A percentile compares a stretch with the other conserved stretches of the same genome.
phyloP scores from a whole-genome alignment of 2,329 filamentous ascomycete genomes.

The Apiospora pterosperma region DNA sequence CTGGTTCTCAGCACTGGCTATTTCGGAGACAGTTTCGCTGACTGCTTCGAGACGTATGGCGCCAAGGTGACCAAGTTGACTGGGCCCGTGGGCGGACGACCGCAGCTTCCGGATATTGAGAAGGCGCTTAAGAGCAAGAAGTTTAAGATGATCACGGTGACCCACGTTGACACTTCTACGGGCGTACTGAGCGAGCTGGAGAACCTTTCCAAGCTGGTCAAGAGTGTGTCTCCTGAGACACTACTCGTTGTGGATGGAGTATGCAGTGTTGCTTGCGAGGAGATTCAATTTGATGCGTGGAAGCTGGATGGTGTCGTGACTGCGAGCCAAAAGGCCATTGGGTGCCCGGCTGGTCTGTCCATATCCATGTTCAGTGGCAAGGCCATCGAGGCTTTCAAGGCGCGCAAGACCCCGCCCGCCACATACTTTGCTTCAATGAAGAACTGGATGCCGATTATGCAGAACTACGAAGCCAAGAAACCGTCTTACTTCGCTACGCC shows the following conservation, averaged over 20 bases:
- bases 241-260: constrained; percentile 92
- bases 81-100: constrained; percentile 82
- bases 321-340: constrained; percentile 95
- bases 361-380: constrained; percentile 92
- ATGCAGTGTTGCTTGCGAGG: constrained; percentile 93
- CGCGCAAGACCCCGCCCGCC: constrained; percentile 74
- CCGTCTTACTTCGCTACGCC: constrained; percentile 97
- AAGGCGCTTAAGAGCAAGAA: constrained; percentile 83
- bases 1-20: constrained; percentile 95
- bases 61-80: constrained; percentile 86
- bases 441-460: constrained; percentile 98
- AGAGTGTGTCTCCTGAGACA: constrained; percentile 84
- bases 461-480: constrained; percentile 98
- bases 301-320: constrained; percentile 89
- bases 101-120: constrained; percentile 84
- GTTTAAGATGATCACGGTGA: constrained; percentile 93
- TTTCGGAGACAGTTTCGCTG: constrained; percentile 92
- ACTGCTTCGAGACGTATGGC: constrained; percentile 89
- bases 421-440: constrained; percentile 96
- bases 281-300: constrained; percentile 96
- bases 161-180: constrained; percentile 96
- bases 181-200: constrained; percentile 92
- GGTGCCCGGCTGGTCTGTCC: constrained; percentile 87
- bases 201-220: constrained; percentile 76
- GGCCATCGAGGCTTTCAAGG: constrained; percentile 77